Conservation (phyloP, 345 rosid species). For the Camelina laxa region DNA sequence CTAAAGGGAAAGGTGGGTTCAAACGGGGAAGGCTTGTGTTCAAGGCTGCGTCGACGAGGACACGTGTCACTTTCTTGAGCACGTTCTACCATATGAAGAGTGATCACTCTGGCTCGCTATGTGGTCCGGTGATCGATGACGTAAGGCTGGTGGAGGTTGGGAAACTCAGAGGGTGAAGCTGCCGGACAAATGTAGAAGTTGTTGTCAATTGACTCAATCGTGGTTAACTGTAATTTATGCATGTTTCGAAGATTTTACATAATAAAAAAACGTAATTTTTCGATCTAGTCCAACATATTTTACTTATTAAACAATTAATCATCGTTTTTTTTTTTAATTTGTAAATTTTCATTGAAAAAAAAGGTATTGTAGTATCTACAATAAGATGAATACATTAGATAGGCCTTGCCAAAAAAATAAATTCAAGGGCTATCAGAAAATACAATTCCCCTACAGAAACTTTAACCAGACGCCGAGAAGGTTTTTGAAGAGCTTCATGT, state of each 20-base stretch:
- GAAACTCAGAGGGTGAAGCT: conserved; percentile 28
- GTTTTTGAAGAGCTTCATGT: no score
- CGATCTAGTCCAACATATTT: neutral
- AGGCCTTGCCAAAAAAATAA: no score
- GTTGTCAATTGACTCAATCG: neutral
- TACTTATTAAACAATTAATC: no score
- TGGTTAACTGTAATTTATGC: neutral
- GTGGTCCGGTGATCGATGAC: conserved; percentile 81
- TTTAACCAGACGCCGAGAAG: no score
- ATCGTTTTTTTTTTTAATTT: no score
- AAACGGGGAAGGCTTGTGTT: conserved; percentile 53
- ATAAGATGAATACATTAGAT: no score
- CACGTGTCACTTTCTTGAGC: conserved; percentile 69
- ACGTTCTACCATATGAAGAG: conserved; percentile 63
- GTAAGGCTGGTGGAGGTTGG: conserved; percentile 56
- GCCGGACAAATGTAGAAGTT: neutral
- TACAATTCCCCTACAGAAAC: no score
- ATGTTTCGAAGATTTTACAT: neutral
- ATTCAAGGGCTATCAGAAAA: no score
- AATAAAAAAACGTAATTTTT: conserved; percentile 6
- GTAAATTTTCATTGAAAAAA: no score
- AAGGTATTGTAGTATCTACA: no score
- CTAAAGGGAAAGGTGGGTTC: conserved; percentile 72
- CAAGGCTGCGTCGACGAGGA: conserved; percentile 54
- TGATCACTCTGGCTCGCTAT: conserved; percentile 72